Evolutionary conservation across 805 yeast genomes (phyloP).

Genomic region (Deakozyma indianensis): DNA sequence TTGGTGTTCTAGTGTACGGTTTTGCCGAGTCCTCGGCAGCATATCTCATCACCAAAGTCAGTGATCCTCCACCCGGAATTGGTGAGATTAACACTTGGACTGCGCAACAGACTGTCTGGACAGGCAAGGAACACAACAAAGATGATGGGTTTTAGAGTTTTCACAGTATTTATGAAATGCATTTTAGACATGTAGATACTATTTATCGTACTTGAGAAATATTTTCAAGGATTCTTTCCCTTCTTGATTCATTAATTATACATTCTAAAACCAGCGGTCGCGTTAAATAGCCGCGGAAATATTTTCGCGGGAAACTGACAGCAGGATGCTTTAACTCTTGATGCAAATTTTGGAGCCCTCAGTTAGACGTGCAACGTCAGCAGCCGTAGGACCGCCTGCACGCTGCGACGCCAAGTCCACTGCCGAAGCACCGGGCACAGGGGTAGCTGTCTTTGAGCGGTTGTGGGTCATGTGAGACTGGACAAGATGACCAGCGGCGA

Average conservation of each 20-base stretch:
- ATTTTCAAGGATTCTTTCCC: too few species aligned
- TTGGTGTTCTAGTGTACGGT: slow-evolving; percentile 35
- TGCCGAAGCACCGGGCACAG: slow-evolving; percentile 19
- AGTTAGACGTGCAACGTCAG: slow-evolving; percentile 35
- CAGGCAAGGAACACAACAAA: slow-evolving; percentile 3
- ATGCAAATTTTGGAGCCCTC: slow-evolving; percentile 71
- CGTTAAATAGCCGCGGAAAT: too few species aligned
- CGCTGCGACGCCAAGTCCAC: slow-evolving; percentile 8
- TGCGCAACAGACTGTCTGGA: slow-evolving; percentile 19
- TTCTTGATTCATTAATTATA: background rate
- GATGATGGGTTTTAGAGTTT: background rate
- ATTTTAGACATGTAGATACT: too few species aligned
- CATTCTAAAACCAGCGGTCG: background rate
- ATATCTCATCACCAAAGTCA: slow-evolving; percentile 36
- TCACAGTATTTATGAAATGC: background rate
- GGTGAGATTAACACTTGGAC: slow-evolving; percentile 16
- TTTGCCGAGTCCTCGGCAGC: slow-evolving; percentile 41
- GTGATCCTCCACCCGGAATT: slow-evolving; percentile 30
- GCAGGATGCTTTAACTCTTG: too few species aligned
- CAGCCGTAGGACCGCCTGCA: slow-evolving; percentile 18
- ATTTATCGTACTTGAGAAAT: too few species aligned
- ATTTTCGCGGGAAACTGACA: too few species aligned
- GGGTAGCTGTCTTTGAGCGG: slow-evolving; percentile 44
- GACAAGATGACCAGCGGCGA: slow-evolving; percentile 97
- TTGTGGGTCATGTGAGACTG: slow-evolving; percentile 96